phyloP scores from a whole-genome alignment of 768 basidiomycete genomes.

The Amanita exitialis region DNA sequence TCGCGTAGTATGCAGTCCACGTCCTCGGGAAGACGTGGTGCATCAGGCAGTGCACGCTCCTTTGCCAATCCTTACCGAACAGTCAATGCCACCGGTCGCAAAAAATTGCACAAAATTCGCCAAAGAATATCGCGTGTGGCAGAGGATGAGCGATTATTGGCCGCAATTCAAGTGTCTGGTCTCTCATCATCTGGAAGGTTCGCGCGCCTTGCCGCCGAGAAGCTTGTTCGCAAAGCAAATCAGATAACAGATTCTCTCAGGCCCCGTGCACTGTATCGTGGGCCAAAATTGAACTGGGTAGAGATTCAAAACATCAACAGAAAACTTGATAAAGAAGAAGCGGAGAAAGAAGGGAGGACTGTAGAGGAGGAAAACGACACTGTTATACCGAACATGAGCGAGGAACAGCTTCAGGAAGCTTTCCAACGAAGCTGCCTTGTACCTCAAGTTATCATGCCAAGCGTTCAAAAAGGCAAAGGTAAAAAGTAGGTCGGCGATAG shows the following conservation, averaged over 20 bases:
- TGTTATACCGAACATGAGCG: not conserved
- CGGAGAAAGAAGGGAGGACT: not conserved
- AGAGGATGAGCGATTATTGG: not conserved
- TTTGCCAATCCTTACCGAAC: not conserved
- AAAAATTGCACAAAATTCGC: not conserved
- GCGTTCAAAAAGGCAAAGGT: not conserved
- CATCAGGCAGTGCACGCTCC: not conserved
- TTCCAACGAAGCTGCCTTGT: not conserved
- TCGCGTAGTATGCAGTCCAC: not conserved
- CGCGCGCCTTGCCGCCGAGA: not conserved
- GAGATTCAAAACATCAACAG: not conserved
- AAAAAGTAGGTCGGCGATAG: not conserved
- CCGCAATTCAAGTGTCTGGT: not conserved
- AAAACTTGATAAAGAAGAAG: not conserved
- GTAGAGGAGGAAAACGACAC: not conserved
- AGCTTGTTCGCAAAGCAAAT: not conserved
- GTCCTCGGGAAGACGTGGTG: not conserved
- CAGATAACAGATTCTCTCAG: not conserved
- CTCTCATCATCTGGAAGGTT: not conserved
- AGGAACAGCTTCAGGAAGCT: not conserved
- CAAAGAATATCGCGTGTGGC: slow-evolving; percentile 1
- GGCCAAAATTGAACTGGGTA: slow-evolving; percentile 2
- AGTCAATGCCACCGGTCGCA: not conserved
- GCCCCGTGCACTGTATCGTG: not conserved
- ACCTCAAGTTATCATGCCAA: slow-evolving; percentile 5